Evolutionary conservation across 352 stramenopile genomes (phyloP).

Genomic region (Lagenidium sp.): DNA sequence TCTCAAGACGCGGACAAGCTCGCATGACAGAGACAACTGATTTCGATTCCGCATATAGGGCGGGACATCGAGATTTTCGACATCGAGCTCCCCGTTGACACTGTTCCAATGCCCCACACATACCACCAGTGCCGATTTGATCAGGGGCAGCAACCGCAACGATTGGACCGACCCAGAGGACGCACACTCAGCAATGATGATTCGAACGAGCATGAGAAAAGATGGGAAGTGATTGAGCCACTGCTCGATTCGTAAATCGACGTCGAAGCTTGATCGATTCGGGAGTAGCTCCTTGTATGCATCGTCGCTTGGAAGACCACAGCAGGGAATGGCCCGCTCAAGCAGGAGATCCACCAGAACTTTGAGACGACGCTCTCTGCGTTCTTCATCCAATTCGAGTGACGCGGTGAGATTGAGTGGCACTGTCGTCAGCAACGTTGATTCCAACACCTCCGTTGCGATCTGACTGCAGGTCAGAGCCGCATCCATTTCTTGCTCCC

Average conservation of each 20-base stretch:
- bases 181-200: conserved; percentile 22
- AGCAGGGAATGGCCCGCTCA: conserved; percentile 67
- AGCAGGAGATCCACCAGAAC: conserved; percentile 59
- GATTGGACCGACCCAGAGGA: conserved; percentile 31
- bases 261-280: conserved; percentile 74
- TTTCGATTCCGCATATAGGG: conserved; percentile 75
- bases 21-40: conserved; percentile 52
- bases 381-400: conserved; percentile 13
- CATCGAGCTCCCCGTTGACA: conserved; percentile 49
- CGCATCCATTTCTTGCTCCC: conserved; percentile 59
- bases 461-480: conserved; percentile 47
- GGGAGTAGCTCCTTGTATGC: conserved; percentile 77
- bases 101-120: conserved; percentile 79
- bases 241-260: conserved; percentile 75
- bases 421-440: conserved; percentile 5
- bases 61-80: conserved; percentile 67
- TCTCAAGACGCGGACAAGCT: conserved; percentile 51
- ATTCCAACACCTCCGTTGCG: conserved; percentile 36
- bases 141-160: conserved; percentile 50
- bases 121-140: conserved; percentile 71
- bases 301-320: conserved; percentile 65
- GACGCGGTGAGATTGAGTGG: neutral
- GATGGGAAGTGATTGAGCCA: conserved; percentile 78
- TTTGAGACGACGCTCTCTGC: conserved; percentile 43
- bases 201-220: conserved; percentile 50